Base-by-base conservation (phyloP, 768 basidiomycete genomes). In the Lyophyllum atratum region DNA sequence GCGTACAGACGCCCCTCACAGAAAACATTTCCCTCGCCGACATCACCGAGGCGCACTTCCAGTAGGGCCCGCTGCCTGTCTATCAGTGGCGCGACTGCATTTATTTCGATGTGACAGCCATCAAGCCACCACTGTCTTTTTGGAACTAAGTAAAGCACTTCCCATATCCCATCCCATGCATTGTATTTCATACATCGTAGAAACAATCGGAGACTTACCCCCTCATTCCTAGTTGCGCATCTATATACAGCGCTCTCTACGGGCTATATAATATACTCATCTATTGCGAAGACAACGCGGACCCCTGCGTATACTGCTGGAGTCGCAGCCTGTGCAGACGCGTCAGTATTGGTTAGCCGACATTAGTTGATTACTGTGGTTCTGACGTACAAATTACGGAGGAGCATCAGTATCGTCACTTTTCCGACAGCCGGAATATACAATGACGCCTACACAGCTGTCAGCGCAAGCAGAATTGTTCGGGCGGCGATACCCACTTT, bases 371-470 rank as follows among this genome's bases (percentile, higher is more conserved):
- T 19, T 45, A 52, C 49, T 52, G 34, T 43, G 56, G 48, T 49
- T 45, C 43, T 43, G 33, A 77, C 93, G 68, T 69, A 95, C 90
- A 99, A 68, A 70, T 99, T 99, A 46, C 96, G 85, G 66, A 97
- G 82, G n/a, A 99, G 81, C 93, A 99, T 96, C 68, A 95, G 77
- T 62, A 98, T 97, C 1, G 97, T 99, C 55, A 97, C 91, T 75
- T 96, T 97, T 19, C 97, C 97, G n/a, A 99, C 93, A 5, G 93
- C 89, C 9, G 96, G 95, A 60, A 98, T 81, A 71, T 98, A 98
- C 56, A 99, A 78, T 14, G 94, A 93, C 11, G 95, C 95, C 95
- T 94, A 56, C 0, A 55, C 52, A 26, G 31, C 54, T 40, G 28
- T 51, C 31, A 44, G 49, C 10, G 24, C 15, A 31, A 43, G 26